Evolutionary conservation across 768 basidiomycete species (phyloP), one percentile per base, ranked within the genome.

Genomic region (Rhodotorula kratochvilovae): DNA sequence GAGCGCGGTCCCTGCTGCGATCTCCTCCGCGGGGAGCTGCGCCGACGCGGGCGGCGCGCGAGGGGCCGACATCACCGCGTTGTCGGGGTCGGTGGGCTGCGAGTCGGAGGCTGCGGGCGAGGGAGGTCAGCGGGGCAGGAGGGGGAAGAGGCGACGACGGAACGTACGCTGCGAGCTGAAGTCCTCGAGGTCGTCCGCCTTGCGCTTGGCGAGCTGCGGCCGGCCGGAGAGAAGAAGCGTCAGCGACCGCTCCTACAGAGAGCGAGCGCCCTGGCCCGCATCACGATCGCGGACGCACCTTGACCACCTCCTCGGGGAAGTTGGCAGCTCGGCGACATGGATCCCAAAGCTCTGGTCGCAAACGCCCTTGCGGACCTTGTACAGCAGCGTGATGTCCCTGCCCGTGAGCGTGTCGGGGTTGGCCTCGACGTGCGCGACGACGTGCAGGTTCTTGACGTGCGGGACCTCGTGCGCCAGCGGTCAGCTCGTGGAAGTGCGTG

Each of bases 291-390:
- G 60, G 11, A 72, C 83, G 67, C 60, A 90, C 89, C 84, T 89
- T 91, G 70, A 98, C 86, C 19, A 98, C 94, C 73, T 87, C 89
- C 70, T 94, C 90, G 0, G 96, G 96, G 81, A 99, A 99, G 80
- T 97, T 94, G 7, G 95, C n/a, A 98, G 83, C 79, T 92, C 86
- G 0, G 96, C 96, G 25, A 99, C 96, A 76, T 98, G 93, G 39
- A 99, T 98, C 81, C 95, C 96, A 78, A 97, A 98, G 79, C 92
- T 95, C 81, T 97, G 95, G 79, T 98, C 95, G 56, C 91, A 92
- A 31, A 96, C 85, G 23, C 92, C 91, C 31, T 90, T 90, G 66
- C 87, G 84, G 35, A 88, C 87, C 72, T 88, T 86, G 78, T 90
- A 90, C 42, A 89, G 82, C 65, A 91, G 81, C 0, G 89, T 90